These are phyloP conservation scores for Pestalotiopsis sp. DNA, from an alignment of 2,329 filamentous ascomycete genomes.

Conservation along the genomic window DNA sequence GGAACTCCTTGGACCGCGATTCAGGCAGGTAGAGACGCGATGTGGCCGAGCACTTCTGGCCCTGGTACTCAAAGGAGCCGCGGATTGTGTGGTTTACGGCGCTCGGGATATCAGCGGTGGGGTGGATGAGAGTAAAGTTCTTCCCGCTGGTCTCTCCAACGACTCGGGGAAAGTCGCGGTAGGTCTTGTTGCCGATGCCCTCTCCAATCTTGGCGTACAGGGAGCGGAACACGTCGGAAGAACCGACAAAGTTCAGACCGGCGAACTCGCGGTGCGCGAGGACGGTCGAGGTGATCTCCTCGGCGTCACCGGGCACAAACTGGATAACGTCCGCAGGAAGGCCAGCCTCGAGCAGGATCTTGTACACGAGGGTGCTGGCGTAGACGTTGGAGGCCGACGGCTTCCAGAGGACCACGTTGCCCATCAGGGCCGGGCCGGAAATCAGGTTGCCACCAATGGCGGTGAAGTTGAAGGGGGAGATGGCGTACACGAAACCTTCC, in stretches of 20 bases:
- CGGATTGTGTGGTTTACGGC: constrained; percentile 82
- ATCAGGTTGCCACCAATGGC: constrained; percentile 89
- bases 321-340: constrained; percentile 89
- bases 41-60: constrained; percentile 88
- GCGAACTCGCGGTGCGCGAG: constrained; percentile 81
- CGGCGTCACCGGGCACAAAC: constrained; percentile 88
- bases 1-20: constrained; percentile 41
- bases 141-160: constrained; percentile 92
- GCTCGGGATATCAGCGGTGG: constrained; percentile 75
- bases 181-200: constrained; percentile 80
- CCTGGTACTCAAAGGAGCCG: constrained; percentile 88
- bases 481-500: constrained; percentile 93
- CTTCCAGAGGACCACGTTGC: constrained; percentile 97
- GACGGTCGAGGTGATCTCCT: constrained; percentile 77
- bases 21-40: constrained; percentile 78
- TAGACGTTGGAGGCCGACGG: constrained; percentile 86
- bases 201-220: constrained; percentile 85
- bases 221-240: constrained; percentile 86
- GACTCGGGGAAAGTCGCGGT: constrained; percentile 83
- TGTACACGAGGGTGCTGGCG: constrained; percentile 89
- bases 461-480: constrained; percentile 97
- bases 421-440: constrained; percentile 81
- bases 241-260: constrained; percentile 93
- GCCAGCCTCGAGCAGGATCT: constrained; percentile 89
- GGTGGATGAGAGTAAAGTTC: constrained; percentile 88